Evolutionary conservation across 768 basidiomycete species (phyloP).

Genomic region (Calocera viscosa): DNA sequence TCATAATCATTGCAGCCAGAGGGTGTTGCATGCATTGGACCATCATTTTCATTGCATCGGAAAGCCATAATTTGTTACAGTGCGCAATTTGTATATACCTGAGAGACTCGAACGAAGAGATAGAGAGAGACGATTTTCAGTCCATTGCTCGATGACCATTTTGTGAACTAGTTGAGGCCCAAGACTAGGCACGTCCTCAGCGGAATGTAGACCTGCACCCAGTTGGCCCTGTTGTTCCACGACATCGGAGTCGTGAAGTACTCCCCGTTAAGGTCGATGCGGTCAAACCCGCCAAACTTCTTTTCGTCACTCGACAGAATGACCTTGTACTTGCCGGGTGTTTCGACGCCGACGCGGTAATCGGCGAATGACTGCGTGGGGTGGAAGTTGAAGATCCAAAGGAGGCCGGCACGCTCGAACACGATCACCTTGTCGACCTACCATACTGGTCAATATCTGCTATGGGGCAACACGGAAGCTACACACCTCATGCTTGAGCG

Average conservation of each 20-base stretch:
- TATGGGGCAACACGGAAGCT: background rate
- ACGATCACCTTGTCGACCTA: conserved; percentile 74
- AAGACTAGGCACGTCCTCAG: conserved; percentile 55
- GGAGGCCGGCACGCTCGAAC: conserved; percentile 81
- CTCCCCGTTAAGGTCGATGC: conserved; percentile 48
- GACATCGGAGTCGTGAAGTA: conserved; percentile 74
- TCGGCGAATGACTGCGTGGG: conserved; percentile 80
- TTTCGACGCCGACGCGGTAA: conserved; percentile 85
- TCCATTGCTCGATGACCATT: background rate
- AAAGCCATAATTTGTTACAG: background rate
- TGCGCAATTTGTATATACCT: background rate
- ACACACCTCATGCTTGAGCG: conserved; percentile 72
- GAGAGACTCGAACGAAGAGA: background rate
- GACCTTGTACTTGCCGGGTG: conserved; percentile 69
- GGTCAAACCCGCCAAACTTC: conserved; percentile 80
- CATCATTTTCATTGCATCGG: background rate
- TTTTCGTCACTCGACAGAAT: conserved; percentile 76
- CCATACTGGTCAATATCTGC: background rate
- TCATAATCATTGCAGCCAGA: too few relatives aligned
- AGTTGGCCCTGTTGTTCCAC: conserved; percentile 92
- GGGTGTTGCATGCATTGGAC: background rate
- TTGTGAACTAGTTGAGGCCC: conserved; percentile 16
- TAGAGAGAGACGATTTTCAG: background rate
- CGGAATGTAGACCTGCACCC: conserved; percentile 70
- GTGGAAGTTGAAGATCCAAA: conserved; percentile 98